A percentile compares a stretch with the other conserved stretches of the same genome.
Conservation (phyloP, 306 rosid genomes). For the Morella rubra region DNA sequence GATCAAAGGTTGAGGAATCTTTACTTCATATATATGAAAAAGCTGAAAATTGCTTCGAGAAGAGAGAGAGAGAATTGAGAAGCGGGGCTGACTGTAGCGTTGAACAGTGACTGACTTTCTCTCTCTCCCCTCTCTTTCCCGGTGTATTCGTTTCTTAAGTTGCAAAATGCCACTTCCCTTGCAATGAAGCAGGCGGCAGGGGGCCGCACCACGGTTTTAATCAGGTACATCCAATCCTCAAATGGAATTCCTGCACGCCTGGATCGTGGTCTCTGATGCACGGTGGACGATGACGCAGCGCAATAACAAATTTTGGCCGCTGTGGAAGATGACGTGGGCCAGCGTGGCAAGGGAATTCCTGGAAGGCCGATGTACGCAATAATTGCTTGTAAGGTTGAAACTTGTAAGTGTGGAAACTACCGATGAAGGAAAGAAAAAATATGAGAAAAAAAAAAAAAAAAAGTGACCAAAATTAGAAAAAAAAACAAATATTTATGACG, state of each 20-base stretch:
- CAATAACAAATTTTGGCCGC: background rate
- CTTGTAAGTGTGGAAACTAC: background rate
- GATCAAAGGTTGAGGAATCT: background rate
- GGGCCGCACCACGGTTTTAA: background rate
- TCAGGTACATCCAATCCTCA: background rate
- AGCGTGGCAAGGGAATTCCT: background rate
- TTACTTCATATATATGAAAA: background rate
- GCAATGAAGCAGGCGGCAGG: background rate
- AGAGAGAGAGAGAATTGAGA: background rate
- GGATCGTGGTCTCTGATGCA: background rate
- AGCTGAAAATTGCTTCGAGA: background rate
- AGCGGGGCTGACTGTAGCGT: constrained; percentile 11
- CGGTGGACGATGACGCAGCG: background rate
- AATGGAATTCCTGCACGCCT: background rate
- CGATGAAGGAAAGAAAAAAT: background rate
- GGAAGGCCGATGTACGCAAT: background rate
- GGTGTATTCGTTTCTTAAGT: background rate
- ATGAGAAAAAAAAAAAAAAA: background rate
- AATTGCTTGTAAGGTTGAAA: background rate
- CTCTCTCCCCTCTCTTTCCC: background rate
- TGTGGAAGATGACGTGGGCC: constrained; percentile 6
- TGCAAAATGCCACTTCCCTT: background rate
- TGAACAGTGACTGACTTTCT: background rate
- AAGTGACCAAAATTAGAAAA: no score
- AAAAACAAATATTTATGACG: background rate